A percentile compares a stretch with the other conserved stretches of the same genome.
Evolutionary conservation across 345 rosid species (phyloP).

Genomic region (Sapria himalayana): DNA sequence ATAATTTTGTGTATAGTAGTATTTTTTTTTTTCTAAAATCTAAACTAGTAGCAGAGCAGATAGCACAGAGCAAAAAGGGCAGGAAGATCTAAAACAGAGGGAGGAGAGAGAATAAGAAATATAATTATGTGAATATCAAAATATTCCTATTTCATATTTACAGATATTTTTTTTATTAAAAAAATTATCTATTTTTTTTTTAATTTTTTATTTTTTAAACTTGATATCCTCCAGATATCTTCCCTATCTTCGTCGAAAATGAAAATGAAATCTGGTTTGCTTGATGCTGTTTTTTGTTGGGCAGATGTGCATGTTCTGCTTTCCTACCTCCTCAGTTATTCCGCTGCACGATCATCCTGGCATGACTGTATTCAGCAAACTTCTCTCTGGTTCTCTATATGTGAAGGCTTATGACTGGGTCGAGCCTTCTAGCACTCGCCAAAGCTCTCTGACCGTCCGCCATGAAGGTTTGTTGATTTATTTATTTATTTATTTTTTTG

Average conservation of each 20-base stretch:
- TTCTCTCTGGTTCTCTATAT: conserved; percentile 83
- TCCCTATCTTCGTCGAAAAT: no score
- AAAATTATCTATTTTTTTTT: not conserved
- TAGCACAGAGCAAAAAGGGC: no score
- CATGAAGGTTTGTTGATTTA: conserved; percentile 18
- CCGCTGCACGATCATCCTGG: conserved; percentile 94
- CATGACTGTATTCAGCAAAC: conserved; percentile 83
- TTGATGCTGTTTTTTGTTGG: conserved; percentile 5
- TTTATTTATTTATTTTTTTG: conserved; percentile 3
- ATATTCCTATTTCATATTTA: no score
- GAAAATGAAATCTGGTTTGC: not conserved
- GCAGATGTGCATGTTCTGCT: conserved; percentile 94
- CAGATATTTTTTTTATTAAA: not conserved
- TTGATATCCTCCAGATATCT: not conserved
- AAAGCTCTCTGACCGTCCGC: conserved; percentile 23
- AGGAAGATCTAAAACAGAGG: no score
- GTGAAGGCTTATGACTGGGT: conserved; percentile 94
- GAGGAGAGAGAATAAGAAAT: no score
- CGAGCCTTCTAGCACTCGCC: conserved; percentile 42
- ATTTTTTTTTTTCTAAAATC: no score
- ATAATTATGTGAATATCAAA: no score
- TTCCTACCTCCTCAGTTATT: conserved; percentile 85
- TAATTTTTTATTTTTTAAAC: not conserved
- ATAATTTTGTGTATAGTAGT: no score
- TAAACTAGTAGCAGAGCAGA: no score